Conservation (phyloP, 441 rosid species). For the Brassica hybrid region DNA sequence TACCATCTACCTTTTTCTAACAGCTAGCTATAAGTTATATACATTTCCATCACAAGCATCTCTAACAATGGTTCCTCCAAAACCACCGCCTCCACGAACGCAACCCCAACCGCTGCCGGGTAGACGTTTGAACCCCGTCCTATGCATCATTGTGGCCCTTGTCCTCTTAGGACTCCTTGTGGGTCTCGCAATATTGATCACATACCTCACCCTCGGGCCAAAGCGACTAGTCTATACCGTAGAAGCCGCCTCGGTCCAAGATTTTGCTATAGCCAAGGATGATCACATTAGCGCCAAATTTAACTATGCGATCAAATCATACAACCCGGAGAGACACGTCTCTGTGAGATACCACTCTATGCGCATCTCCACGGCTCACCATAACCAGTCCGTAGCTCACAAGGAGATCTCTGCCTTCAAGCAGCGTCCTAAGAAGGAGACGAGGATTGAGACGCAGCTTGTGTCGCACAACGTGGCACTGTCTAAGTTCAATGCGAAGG, state of each 20-base stretch:
- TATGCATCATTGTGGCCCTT: background rate
- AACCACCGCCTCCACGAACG: background rate
- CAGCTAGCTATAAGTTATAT: background rate
- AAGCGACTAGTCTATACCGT: background rate
- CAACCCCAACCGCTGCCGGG: background rate
- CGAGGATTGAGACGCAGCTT: background rate
- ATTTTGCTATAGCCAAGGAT: background rate
- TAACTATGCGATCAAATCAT: background rate
- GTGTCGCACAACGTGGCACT: background rate
- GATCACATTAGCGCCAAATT: background rate
- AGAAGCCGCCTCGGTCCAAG: background rate
- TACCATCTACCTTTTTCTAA: background rate
- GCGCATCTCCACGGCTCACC: constrained; percentile 2
- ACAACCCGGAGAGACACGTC: background rate
- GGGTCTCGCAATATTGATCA: background rate
- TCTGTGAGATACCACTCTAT: background rate
- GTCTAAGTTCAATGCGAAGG: background rate
- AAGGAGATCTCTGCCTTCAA: background rate
- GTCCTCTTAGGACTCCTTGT: background rate
- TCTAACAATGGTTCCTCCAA: background rate
- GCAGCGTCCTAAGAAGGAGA: background rate
- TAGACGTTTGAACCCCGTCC: background rate
- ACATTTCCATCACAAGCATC: background rate
- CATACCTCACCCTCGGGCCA: background rate
- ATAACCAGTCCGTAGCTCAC: constrained; percentile 1